Evolutionary conservation across 2,329 filamentous ascomycete genomes (phyloP).

Genomic region (Triangularia setosa): DNA sequence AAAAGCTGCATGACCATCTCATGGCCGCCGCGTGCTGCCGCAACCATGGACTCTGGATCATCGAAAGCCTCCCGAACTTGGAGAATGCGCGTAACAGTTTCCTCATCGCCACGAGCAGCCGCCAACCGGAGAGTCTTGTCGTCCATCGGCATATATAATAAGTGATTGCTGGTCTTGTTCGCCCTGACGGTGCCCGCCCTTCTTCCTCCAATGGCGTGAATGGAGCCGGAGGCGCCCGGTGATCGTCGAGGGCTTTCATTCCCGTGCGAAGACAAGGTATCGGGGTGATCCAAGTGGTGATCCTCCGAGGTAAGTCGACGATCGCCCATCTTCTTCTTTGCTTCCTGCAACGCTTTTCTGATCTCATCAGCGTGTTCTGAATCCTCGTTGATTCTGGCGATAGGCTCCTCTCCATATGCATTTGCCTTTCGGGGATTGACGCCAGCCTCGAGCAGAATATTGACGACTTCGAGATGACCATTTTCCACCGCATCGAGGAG

Average conservation of each 20-base stretch:
- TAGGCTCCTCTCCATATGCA: conserved; percentile 85
- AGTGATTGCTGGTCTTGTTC: conserved; percentile 61
- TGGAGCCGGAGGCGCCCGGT: conserved; percentile 40
- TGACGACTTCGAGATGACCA: conserved; percentile 83
- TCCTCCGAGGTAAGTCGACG: conserved; percentile 57
- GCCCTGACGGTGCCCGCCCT: conserved; percentile 54
- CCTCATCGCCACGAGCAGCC: conserved; percentile 57
- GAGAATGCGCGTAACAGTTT: conserved; percentile 58
- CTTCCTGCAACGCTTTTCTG: conserved; percentile 60
- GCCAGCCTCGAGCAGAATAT: conserved; percentile 75
- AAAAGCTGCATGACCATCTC: conserved; percentile 79
- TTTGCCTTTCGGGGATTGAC: conserved; percentile 91
- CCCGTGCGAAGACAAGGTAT: conserved; percentile 50
- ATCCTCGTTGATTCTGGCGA: conserved; percentile 75
- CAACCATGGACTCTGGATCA: conserved; percentile 84
- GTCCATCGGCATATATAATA: conserved; percentile 60
- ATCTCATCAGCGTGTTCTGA: conserved; percentile 78
- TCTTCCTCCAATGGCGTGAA: conserved; percentile 39
- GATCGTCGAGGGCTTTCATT: conserved; percentile 58
- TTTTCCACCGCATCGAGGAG: conserved; percentile 96
- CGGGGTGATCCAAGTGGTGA: conserved; percentile 46
- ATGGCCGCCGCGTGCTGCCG: conserved; percentile 87
- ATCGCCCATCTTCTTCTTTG: conserved; percentile 52
- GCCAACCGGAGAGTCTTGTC: conserved; percentile 59
- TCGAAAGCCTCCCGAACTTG: conserved; percentile 58